Conservation (phyloP, 140 eudicot species). For the Flaveria floridana region DNA sequence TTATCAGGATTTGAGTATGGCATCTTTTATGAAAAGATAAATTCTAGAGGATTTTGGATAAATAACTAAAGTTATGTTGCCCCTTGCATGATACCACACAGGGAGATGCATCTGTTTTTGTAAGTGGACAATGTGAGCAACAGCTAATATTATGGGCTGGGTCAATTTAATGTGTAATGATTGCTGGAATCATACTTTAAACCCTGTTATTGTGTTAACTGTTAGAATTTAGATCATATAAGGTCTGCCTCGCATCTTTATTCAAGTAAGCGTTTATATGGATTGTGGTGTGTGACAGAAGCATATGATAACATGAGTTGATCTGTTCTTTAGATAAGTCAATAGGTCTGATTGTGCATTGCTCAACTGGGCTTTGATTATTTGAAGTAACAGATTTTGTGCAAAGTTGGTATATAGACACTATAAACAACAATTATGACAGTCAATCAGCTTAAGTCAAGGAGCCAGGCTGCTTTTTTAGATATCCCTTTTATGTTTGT, state of each 20-base stretch:
- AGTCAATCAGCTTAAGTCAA: constrained; percentile 7
- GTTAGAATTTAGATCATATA: not conserved
- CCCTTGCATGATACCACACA: constrained; percentile 14
- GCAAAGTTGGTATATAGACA: constrained; percentile 6
- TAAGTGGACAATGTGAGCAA: not conserved
- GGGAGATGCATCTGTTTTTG: constrained; percentile 11
- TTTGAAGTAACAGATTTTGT: constrained; percentile 16
- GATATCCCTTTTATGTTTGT: not conserved
- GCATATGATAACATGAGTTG: constrained; percentile 6
- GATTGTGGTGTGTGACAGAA: constrained; percentile 9
- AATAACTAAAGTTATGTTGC: not conserved
- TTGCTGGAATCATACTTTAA: constrained; percentile 18
- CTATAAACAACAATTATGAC: constrained; percentile 8
- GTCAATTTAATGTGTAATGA: constrained; percentile 5
- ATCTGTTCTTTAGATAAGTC: not conserved
- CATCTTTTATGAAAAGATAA: constrained; percentile 21
- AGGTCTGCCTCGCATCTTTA: not conserved
- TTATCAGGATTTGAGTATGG: constrained; percentile 11
- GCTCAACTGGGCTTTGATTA: not conserved
- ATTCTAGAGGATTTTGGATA: not conserved
- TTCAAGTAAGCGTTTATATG: not conserved
- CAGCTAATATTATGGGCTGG: constrained; percentile 14
- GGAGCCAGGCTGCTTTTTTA: constrained; percentile 6
- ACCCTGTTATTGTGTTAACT: not conserved
- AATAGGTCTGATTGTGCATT: not conserved